Percentiles rank a stretch among this genome's conserved stretches.
Conservation (phyloP, 768 basidiomycete species). For the Tremella mesenterica region DNA sequence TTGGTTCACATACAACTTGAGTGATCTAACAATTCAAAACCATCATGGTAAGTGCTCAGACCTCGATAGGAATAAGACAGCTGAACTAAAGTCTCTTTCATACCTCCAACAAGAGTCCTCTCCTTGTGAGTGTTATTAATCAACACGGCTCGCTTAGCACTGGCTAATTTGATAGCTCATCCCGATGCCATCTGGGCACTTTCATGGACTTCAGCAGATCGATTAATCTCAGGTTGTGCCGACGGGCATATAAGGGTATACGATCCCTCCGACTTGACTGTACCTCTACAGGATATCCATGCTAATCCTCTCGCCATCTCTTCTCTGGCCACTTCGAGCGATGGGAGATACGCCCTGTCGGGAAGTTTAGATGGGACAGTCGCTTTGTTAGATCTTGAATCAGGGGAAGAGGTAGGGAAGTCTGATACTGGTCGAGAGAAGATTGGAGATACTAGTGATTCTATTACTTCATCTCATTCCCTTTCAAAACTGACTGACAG, state of each 20-base stretch:
- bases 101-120: conserved; percentile 38
- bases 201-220: conserved; percentile 34
- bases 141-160: background rate
- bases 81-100: conserved; percentile 24
- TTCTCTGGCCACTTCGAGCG: conserved; percentile 62
- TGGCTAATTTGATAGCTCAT: conserved; percentile 21
- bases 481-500: conserved; percentile 5
- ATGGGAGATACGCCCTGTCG: conserved; percentile 59
- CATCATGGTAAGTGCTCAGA: background rate
- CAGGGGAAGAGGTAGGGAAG: conserved; percentile 55
- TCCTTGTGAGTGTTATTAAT: conserved; percentile 15
- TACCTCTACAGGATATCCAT: conserved; percentile 54
- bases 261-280: conserved; percentile 46
- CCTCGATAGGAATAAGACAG: too few species aligned
- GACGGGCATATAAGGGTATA: conserved; percentile 41
- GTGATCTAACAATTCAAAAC: too few species aligned
- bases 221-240: conserved; percentile 37
- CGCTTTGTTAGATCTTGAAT: conserved; percentile 61
- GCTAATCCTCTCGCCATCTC: conserved; percentile 80
- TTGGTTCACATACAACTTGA: too few species aligned
- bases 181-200: conserved; percentile 42
- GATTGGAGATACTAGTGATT: conserved; percentile 63
- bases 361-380: conserved; percentile 81
- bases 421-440: conserved; percentile 66
- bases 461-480: background rate